Evolutionary conservation across 2,329 filamentous ascomycete genomes (phyloP).

Genomic region (Microsporum canis): DNA sequence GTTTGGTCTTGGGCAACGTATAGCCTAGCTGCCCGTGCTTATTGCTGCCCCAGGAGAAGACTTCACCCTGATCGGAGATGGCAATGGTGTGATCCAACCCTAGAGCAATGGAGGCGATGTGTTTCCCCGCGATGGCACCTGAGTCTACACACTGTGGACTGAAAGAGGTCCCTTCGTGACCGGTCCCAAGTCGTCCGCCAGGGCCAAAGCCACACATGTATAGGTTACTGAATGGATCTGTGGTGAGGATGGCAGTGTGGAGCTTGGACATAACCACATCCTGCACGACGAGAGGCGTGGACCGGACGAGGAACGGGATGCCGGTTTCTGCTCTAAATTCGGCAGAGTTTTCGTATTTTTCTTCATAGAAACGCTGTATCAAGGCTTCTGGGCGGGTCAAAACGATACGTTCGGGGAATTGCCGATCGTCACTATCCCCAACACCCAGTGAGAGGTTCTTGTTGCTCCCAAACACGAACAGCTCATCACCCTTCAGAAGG

Average conservation of each 20-base stretch:
- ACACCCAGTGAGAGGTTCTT: conserved; percentile 88
- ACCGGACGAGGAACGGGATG: conserved; percentile 61
- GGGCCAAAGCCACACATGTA: conserved; percentile 88
- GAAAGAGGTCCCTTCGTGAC: conserved; percentile 82
- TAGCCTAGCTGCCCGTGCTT: conserved; percentile 79
- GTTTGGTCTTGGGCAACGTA: conserved; percentile 47
- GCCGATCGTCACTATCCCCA: conserved; percentile 89
- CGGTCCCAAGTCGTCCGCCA: conserved; percentile 76
- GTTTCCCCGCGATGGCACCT: conserved; percentile 60
- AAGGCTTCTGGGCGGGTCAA: conserved; percentile 68
- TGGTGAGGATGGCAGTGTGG: conserved; percentile 78
- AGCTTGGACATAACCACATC: conserved; percentile 84
- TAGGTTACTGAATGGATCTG: conserved; percentile 77
- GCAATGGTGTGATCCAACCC: conserved; percentile 88
- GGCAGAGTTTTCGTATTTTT: conserved; percentile 39
- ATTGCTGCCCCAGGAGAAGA: conserved; percentile 93
- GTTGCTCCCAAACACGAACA: conserved; percentile 92
- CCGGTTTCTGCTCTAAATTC: conserved; percentile 11
- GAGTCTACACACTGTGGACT: conserved; percentile 72
- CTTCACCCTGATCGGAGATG: conserved; percentile 71
- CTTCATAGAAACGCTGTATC: conserved; percentile 59
- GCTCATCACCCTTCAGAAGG: conserved; percentile 59
- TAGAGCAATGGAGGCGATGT: conserved; percentile 64
- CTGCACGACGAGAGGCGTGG: conserved; percentile 61
- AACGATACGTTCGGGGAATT: conserved; percentile 75